Percentiles rank a stretch among this genome's conserved stretches.
Evolutionary conservation across 2,329 filamentous ascomycete species (phyloP).

Genomic region (Fusarium sp.): DNA sequence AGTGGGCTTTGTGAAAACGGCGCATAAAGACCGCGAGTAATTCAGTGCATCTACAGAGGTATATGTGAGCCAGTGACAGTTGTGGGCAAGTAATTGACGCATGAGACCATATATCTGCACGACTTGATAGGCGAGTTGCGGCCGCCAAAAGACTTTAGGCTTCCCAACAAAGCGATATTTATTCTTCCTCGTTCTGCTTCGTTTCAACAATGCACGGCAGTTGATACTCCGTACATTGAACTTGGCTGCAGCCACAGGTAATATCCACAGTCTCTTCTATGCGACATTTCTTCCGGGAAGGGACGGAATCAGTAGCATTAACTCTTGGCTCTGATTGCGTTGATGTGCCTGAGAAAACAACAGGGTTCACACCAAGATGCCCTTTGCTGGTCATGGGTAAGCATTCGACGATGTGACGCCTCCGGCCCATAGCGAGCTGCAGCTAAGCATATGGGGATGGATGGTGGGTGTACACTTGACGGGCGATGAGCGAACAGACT

Average conservation of each 20-base stretch:
- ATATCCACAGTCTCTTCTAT: neutral
- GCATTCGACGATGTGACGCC: constrained; percentile 26
- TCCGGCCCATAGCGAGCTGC: constrained; percentile 38
- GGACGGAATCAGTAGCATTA: constrained; percentile 1
- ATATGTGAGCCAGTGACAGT: neutral
- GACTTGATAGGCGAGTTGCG: neutral
- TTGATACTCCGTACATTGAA: neutral
- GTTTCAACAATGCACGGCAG: constrained; percentile 11
- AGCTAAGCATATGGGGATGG: constrained; percentile 35
- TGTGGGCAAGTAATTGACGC: neutral
- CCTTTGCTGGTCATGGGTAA: constrained; percentile 10
- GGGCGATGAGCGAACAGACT: constrained; percentile 29
- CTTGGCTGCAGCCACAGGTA: constrained; percentile 6
- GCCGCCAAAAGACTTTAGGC: neutral
- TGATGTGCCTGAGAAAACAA: constrained; percentile 24
- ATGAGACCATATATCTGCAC: neutral
- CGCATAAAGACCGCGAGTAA: constrained; percentile 6
- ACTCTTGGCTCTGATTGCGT: constrained; percentile 3
- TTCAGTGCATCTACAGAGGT: neutral
- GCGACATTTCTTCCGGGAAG: constrained; percentile 11
- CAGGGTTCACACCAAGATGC: constrained; percentile 15
- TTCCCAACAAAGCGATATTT: neutral
- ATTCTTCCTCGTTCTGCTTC: neutral
- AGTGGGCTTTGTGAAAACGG: constrained; percentile 21
- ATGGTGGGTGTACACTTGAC: constrained; percentile 3